Evolutionary conservation across 116 monocot species (phyloP), one percentile per base, ranked within the genome.

Genomic region (Zostera marina): DNA sequence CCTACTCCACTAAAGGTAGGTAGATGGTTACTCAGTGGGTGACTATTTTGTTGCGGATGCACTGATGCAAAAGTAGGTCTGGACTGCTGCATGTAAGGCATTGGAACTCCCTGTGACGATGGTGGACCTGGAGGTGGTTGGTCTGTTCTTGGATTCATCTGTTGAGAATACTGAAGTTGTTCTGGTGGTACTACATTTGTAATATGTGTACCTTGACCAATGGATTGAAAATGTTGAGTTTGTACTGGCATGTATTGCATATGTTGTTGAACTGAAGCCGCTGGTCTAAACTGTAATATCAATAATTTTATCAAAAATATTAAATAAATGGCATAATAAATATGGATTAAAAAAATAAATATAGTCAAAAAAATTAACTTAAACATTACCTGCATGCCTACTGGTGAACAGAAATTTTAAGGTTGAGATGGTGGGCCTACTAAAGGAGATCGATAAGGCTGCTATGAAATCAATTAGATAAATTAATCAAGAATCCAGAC

Each of bases 381-480:
- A 7, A 25, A 25, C 38, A 12, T 56, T 48, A 92, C 92, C 83
- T 92, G 87, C 70, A 83, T 68, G 14, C 72, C 42, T 65, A 72
- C 69, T 0, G 82, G 80, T 22, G 78, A 68, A 43, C 62, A 75
- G 63, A 78, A 78, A 70, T 74, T 74, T 76, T 76, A 81, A 73
- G 83, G 59, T 23, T 64, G 77, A 22, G 70, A 80, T 12, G 72
- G 24, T 19, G 72, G 68, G 44, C 70, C 82, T 44, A 69, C 65
- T 10, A 69, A 40, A 11, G 87, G 62, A 66, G 86, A 80, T 56
- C 87, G 77, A 51, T 76, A 52, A 23, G 73, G 71, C 87, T 79
- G 70, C 54, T 47, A 13, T 42, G 58, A 24, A 58, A 32, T 41
- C 32, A 41, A 40, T 47, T 5, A 10, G 47, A 19, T 22, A 59